Conservation (phyloP, 768 basidiomycete species). For the Flagelloscypha sp. region DNA sequence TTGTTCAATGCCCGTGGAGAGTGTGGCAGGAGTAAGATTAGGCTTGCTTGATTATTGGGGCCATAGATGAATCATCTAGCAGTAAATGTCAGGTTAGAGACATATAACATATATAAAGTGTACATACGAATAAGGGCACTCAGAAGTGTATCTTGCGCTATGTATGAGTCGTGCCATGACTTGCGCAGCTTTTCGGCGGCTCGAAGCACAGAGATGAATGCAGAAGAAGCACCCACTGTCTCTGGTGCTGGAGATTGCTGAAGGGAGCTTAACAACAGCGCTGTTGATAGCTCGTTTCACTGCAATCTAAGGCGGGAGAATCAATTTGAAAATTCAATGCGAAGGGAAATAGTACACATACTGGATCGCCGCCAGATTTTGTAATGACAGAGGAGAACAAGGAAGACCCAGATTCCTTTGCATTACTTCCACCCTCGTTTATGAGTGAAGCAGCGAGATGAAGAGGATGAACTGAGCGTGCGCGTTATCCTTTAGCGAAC, state of each 20-base stretch:
- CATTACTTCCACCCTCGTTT: slow-evolving; percentile 48
- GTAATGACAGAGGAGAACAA: slow-evolving; percentile 74
- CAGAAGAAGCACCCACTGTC: slow-evolving; percentile 55
- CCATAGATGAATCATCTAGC: slow-evolving; percentile 62
- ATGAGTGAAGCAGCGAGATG: slow-evolving; percentile 80
- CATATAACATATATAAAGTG: too few relatives aligned
- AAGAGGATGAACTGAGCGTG: slow-evolving; percentile 73
- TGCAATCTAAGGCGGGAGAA: slow-evolving; percentile 7
- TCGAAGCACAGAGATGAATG: slow-evolving; percentile 53
- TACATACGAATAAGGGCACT: too few relatives aligned
- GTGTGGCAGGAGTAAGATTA: slow-evolving; percentile 55
- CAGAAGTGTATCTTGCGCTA: slow-evolving; percentile 89
- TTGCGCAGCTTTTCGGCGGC: slow-evolving; percentile 75
- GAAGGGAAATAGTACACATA: slow-evolving; percentile 26
- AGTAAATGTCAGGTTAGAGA: too few relatives aligned
- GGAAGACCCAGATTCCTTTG: slow-evolving; percentile 35
- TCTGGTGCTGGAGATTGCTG: slow-evolving; percentile 83
- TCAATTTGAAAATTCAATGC: neutral
- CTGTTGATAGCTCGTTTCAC: slow-evolving; percentile 71
- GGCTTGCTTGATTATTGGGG: slow-evolving; percentile 68
- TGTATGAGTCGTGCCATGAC: slow-evolving; percentile 83
- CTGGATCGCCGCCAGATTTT: slow-evolving; percentile 79
- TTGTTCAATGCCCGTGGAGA: slow-evolving; percentile 73
- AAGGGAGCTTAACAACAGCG: slow-evolving; percentile 70
- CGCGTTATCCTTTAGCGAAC: slow-evolving; percentile 72